Evolutionary conservation across 768 basidiomycete species (phyloP).

Genomic region (Cantharellus anzutake): DNA sequence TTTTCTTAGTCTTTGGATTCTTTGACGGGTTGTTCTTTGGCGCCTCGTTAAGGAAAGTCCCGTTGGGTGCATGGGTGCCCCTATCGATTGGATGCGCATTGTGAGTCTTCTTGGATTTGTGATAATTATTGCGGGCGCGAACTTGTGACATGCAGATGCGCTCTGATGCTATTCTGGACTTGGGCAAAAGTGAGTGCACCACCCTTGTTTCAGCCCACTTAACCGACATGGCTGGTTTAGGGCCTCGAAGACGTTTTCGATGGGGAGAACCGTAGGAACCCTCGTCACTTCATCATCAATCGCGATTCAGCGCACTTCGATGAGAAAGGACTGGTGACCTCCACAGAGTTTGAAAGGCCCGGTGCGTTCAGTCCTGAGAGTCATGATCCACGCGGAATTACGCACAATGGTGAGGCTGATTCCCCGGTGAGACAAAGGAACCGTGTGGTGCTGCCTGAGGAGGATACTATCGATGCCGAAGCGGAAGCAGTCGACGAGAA

Average conservation of each 20-base stretch:
- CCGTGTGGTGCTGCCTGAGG: too few species aligned
- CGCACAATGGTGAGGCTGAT: too few species aligned
- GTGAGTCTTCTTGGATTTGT: conserved; percentile 15
- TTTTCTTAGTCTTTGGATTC: conserved; percentile 31
- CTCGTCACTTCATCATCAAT: conserved; percentile 34
- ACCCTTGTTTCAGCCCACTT: neutral
- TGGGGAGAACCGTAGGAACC: conserved; percentile 30
- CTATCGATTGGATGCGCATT: conserved; percentile 35
- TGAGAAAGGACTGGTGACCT: too few species aligned
- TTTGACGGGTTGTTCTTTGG: conserved; percentile 52
- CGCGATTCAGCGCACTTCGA: conserved; percentile 1
- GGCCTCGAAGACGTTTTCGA: conserved; percentile 45
- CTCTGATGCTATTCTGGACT: conserved; percentile 41
- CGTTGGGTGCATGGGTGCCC: conserved; percentile 52
- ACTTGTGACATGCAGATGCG: neutral
- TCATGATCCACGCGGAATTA: too few species aligned
- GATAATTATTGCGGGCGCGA: neutral
- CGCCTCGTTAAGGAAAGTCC: conserved; percentile 39
- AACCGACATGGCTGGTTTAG: conserved; percentile 9
- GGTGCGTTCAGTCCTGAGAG: too few species aligned
- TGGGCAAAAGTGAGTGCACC: conserved; percentile 31
- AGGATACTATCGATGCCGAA: too few species aligned
- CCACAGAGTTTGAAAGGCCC: too few species aligned
- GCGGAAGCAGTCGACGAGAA: too few species aligned
- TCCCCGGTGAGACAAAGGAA: too few species aligned